phyloP scores from a whole-genome alignment of 2,329 filamentous ascomycete genomes.

The Phaeoacremonium minimum region DNA sequence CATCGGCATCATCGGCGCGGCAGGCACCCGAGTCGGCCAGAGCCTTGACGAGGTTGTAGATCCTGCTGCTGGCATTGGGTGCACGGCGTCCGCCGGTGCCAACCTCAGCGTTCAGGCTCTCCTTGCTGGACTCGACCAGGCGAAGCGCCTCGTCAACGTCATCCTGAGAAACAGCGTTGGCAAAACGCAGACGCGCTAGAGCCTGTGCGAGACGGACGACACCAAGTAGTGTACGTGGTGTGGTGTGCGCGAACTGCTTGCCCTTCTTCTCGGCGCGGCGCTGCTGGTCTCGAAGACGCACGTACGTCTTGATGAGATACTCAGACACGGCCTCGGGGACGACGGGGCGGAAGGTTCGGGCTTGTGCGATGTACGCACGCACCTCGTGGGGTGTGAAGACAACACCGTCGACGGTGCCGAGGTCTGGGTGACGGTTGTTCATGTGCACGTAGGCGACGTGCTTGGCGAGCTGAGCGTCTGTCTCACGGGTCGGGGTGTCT shows the following conservation, averaged over 20 bases:
- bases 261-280: slow-evolving; percentile 87
- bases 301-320: slow-evolving; percentile 96
- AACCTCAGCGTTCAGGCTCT: slow-evolving; percentile 74
- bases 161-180: slow-evolving; percentile 76
- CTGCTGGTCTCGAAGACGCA: slow-evolving; percentile 87
- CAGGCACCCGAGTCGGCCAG: slow-evolving; percentile 86
- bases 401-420: slow-evolving; percentile 46
- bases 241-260: slow-evolving; percentile 91
- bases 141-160: slow-evolving; percentile 95
- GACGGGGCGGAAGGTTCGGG: slow-evolving; percentile 80
- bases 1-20: slow-evolving; percentile 62
- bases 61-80: slow-evolving; percentile 79
- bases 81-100: slow-evolving; percentile 53
- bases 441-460: slow-evolving; percentile 98
- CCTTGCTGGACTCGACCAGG: slow-evolving; percentile 89
- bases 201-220: slow-evolving; percentile 92
- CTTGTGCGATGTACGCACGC: slow-evolving; percentile 91
- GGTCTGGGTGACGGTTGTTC: slow-evolving; percentile 87
- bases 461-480: slow-evolving; percentile 87
- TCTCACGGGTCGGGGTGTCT: slow-evolving; percentile 85
- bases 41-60: slow-evolving; percentile 89
- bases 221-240: slow-evolving; percentile 87
- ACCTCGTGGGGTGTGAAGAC: slow-evolving; percentile 92
- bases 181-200: slow-evolving; percentile 86
- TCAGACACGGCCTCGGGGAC: slow-evolving; percentile 85